phyloP scores from a whole-genome alignment of 2,329 filamentous ascomycete species.

The Sporothrix pseudoabietina region DNA sequence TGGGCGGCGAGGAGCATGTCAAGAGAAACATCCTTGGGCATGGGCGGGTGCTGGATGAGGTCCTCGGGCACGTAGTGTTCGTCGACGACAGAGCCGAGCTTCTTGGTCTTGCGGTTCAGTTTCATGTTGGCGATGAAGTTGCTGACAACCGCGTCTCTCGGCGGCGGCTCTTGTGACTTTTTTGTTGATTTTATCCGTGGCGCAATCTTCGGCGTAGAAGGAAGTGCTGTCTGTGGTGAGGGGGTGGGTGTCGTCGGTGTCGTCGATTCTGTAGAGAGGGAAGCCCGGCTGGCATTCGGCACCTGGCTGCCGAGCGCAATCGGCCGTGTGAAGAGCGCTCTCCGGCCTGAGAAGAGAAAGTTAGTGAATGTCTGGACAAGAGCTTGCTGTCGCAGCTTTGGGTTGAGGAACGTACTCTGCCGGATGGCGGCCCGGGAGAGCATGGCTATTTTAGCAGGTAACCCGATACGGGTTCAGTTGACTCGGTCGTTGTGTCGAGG shows the following conservation, averaged over 20 bases:
- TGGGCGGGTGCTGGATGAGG: constrained; percentile 71
- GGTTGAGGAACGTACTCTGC: constrained; percentile 51
- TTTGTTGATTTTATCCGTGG: not conserved
- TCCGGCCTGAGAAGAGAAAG: constrained; percentile 50
- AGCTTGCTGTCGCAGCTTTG: not conserved
- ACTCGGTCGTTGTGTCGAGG: not conserved
- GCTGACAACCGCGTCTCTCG: constrained; percentile 39
- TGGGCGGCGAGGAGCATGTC: constrained; percentile 88
- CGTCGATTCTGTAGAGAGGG: constrained; percentile 41
- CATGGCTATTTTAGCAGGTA: constrained; percentile 45
- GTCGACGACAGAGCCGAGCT: constrained; percentile 53
- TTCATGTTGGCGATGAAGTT: constrained; percentile 44
- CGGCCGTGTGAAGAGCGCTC: constrained; percentile 48
- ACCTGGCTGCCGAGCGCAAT: constrained; percentile 35
- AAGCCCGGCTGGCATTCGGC: constrained; percentile 44
- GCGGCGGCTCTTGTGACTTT: not conserved
- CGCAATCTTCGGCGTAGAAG: not conserved
- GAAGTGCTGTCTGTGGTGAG: constrained; percentile 7
- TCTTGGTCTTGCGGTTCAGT: constrained; percentile 51
- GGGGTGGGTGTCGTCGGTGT: constrained; percentile 34
- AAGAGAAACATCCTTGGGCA: constrained; percentile 78
- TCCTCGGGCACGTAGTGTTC: constrained; percentile 66
- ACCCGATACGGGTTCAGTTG: not conserved
- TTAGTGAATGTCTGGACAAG: not conserved
- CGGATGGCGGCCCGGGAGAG: constrained; percentile 59